These are phyloP conservation scores for Alternaria sp. DNA, from an alignment of 2,329 filamentous ascomycete genomes.

Conservation along the genomic window DNA sequence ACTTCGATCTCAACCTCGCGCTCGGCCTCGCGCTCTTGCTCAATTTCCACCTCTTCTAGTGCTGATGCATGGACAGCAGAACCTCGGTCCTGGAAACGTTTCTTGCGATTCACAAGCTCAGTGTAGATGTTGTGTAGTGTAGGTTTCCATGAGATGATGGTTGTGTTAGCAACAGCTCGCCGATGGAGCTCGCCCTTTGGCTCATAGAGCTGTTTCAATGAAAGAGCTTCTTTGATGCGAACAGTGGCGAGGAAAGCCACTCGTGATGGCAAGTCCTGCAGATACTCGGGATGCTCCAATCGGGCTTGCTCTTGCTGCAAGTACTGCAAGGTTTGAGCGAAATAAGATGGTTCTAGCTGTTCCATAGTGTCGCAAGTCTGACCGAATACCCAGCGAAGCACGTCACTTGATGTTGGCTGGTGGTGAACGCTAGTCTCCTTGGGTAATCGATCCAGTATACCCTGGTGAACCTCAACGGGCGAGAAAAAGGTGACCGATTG, in stretches of 20 bases:
- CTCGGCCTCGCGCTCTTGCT: slow-evolving; percentile 56
- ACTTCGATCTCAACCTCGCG: slow-evolving; percentile 66
- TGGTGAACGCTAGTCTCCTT: not conserved
- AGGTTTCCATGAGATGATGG: slow-evolving; percentile 23
- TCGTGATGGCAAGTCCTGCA: slow-evolving; percentile 44
- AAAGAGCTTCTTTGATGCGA: slow-evolving; percentile 64
- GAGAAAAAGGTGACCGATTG: slow-evolving; percentile 65
- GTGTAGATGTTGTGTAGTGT: slow-evolving; percentile 44
- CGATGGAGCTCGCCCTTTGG: slow-evolving; percentile 27
- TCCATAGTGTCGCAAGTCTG: slow-evolving; percentile 69
- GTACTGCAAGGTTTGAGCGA: slow-evolving; percentile 68
- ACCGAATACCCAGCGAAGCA: slow-evolving; percentile 69
- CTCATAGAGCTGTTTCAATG: slow-evolving; percentile 66
- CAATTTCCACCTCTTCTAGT: slow-evolving; percentile 69
- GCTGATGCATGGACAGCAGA: slow-evolving; percentile 59
- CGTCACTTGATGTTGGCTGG: slow-evolving; percentile 58
- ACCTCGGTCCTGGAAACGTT: slow-evolving; percentile 55
- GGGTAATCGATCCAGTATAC: slow-evolving; percentile 57
- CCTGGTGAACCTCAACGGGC: slow-evolving; percentile 68
- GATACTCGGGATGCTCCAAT: slow-evolving; percentile 53
- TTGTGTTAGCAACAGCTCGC: slow-evolving; percentile 7
- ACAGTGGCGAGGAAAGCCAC: slow-evolving; percentile 56
- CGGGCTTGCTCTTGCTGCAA: slow-evolving; percentile 63
- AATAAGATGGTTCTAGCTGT: slow-evolving; percentile 66
- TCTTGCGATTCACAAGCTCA: slow-evolving; percentile 47